These are phyloP conservation scores for Chlorella variabilis DNA, from an alignment of 163 green algal species.

Conservation along the genomic window DNA sequence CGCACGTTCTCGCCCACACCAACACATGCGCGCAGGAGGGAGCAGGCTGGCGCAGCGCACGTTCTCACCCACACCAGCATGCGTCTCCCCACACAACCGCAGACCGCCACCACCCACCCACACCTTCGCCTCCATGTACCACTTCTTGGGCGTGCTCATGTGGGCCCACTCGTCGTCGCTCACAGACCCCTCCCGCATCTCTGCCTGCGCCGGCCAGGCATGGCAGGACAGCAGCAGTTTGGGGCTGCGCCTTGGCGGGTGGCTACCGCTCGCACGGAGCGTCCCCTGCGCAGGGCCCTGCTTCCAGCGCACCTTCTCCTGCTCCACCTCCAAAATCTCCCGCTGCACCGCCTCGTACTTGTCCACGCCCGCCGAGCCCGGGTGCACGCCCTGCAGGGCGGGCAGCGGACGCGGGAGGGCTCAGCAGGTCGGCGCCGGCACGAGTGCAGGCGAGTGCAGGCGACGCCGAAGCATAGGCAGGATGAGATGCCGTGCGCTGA, in stretches of 20 bases:
- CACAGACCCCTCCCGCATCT: neutral
- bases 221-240: neutral
- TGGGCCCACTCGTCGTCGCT: conserved; percentile 40
- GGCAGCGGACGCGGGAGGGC: too few species aligned
- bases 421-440: too few species aligned
- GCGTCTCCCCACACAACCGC: neutral
- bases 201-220: neutral
- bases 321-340: conserved; percentile 9
- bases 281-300: neutral
- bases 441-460: too few species aligned
- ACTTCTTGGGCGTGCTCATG: conserved; percentile 34
- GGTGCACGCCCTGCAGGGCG: neutral
- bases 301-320: conserved; percentile 15
- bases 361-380: neutral
- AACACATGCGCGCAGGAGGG: too few species aligned
- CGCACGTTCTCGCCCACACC: neutral
- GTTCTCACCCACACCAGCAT: neutral
- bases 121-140: conserved; percentile 28
- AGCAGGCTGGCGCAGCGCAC: too few species aligned
- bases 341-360: neutral
- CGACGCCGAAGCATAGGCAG: too few species aligned
- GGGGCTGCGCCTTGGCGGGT: neutral
- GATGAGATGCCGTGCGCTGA: too few species aligned
- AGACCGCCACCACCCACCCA: too few species aligned
- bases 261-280: neutral